Evolutionary conservation across 208 protist species (phyloP), one percentile per base, ranked within the genome.

Genomic region (Porcisia hertigi): DNA sequence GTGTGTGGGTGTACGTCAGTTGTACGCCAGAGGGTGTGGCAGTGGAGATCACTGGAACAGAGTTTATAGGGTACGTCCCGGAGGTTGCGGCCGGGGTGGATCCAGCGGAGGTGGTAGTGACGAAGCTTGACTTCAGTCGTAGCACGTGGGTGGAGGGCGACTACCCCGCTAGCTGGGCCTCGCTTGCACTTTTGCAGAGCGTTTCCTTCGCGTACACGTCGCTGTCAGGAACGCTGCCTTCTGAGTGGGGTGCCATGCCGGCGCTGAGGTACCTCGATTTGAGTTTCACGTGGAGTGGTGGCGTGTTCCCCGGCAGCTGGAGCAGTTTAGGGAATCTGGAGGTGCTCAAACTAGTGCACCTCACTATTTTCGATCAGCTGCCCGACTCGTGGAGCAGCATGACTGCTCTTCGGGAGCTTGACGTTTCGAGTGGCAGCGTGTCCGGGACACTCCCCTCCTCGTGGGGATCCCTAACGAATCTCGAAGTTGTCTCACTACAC

Each of bases 171-270:
- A 75, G 58, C 70, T 75, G 70, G 70, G 41, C 43, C 14, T 14
- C 7, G 58, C 70, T 75, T 8, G 4, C 70, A 6, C 41, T 23
- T 2, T 23, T 75, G 70, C 54, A 62, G n/a, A 12, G 65, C 4
- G 36, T 75, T 23, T 75, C 70, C 70, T 45, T 66, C 36, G 54
- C 70, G 14, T 18, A 64, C 57, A 75, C 70, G 12, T 66, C 34
- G n/a, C 52, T 66, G n/a, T 55, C 4, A 23, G 70, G 70, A 1
- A 60, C 34, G 30, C 30, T 63, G 58, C 58, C 58, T 8, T 18
- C 6, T 5, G 20, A 63, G 30, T 63, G 58, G 58, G 30, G 58
- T 41, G 8, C 30, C 58, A 63, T 63, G 58, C 14, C 58, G 34
- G 60, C 34, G 36, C 18, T 65, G 60, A 39, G 34, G 60, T 65